Percentiles rank a stretch among this genome's conserved stretches.
Conservation (phyloP, 495 filamentous ascomycete genomes). For the Parachaetomium inaequale region DNA sequence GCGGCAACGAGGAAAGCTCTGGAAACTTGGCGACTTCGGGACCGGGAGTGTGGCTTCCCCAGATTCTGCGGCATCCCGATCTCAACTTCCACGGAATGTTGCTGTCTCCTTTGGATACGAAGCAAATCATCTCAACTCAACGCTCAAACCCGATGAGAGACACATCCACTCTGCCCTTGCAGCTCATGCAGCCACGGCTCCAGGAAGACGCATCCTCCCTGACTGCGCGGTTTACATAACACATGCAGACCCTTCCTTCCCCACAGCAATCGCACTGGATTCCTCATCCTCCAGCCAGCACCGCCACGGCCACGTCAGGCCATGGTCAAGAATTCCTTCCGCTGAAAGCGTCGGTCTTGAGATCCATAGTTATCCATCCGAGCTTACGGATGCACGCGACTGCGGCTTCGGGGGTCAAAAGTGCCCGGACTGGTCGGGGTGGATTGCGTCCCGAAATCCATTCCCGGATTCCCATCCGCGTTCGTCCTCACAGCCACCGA, state of each 20-base stretch:
- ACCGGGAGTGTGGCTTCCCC: background rate
- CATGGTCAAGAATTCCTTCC: no score
- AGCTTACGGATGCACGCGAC: no score
- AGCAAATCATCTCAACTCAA: background rate
- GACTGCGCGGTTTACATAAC: background rate
- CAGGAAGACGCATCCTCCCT: background rate
- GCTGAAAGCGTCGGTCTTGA: no score
- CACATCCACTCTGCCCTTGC: background rate
- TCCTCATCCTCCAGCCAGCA: slow-evolving; percentile 1
- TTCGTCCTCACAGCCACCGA: background rate
- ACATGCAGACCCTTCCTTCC: no score
- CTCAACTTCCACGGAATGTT: no score
- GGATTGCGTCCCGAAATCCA: no score
- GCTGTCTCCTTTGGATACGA: background rate
- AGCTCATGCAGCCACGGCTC: background rate
- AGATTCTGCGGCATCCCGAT: background rate
- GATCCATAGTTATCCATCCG: no score
- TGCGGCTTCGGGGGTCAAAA: no score
- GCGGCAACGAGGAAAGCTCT: background rate
- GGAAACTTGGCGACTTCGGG: background rate
- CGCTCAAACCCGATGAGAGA: background rate
- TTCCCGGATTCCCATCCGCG: no score
- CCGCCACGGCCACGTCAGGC: slow-evolving; percentile 11
- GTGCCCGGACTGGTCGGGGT: no score
- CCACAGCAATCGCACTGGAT: background rate